A percentile compares a stretch with the other conserved stretches of the same genome.
phyloP scores from a whole-genome alignment of 75 land plant genomes.

The Picea sitchensis region DNA sequence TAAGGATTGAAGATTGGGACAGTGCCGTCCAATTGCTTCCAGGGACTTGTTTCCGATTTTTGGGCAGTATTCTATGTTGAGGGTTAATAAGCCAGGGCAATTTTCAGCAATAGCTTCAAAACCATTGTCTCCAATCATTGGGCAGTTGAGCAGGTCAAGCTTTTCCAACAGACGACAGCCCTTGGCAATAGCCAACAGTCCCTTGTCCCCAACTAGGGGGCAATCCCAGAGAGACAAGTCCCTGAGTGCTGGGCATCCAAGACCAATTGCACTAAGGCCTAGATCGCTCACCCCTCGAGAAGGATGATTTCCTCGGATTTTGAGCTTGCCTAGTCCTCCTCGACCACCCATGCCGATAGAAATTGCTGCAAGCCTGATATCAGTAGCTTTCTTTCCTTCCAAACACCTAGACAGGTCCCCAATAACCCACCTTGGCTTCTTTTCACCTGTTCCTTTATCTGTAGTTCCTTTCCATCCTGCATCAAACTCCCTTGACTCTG shows the following conservation, averaged over 20 bases:
- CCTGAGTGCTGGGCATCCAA: constrained; percentile 67
- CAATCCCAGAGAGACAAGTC: constrained; percentile 77
- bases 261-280: constrained; percentile 71
- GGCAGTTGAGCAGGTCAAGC: constrained; percentile 68
- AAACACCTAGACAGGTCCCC: constrained; percentile 68
- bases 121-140: constrained; percentile 61
- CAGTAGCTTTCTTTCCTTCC: constrained; percentile 89
- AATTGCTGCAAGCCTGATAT: constrained; percentile 67
- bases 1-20: constrained; percentile 54
- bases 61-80: constrained; percentile 64
- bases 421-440: constrained; percentile 31
- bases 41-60: constrained; percentile 55
- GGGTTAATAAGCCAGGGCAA: constrained; percentile 52
- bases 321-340: constrained; percentile 80
- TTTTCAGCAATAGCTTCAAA: constrained; percentile 60
- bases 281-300: constrained; percentile 44
- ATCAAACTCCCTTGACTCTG: not conserved
- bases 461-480: not conserved
- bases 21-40: constrained; percentile 49
- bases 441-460: constrained; percentile 13
- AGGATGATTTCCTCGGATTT: constrained; percentile 45
- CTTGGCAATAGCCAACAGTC: constrained; percentile 65
- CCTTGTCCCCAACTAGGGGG: constrained; percentile 56
- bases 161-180: constrained; percentile 68
- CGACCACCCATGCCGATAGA: constrained; percentile 63